Evolutionary conservation across 23 red algal genomes (phyloP).

Genomic region (Gracilaria gracilis): DNA sequence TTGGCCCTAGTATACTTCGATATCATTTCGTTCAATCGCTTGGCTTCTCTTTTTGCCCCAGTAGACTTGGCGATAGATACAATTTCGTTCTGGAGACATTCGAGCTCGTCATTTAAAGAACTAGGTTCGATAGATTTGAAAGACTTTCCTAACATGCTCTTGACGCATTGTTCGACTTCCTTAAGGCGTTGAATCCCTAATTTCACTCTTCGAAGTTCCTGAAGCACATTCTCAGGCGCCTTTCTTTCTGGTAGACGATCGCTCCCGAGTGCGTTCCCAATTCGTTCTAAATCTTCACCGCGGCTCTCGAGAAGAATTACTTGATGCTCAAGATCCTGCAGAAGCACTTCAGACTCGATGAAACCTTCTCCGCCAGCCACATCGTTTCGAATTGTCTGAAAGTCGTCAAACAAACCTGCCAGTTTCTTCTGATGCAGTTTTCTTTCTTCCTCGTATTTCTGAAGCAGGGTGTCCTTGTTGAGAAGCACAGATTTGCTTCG

Average conservation of each 20-base stretch:
- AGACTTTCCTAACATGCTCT: not conserved
- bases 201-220: conserved; percentile 46
- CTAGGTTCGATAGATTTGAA: conserved; percentile 22
- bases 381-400: conserved; percentile 46
- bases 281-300: conserved; percentile 31
- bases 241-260: conserved; percentile 37
- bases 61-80: conserved; percentile 2
- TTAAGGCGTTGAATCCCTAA: conserved; percentile 32
- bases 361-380: conserved; percentile 26
- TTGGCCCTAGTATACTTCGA: not conserved
- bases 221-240: conserved; percentile 16
- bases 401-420: conserved; percentile 32
- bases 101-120: conserved; percentile 11
- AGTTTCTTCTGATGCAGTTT: conserved; percentile 26
- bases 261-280: conserved; percentile 42
- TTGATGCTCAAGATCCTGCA: conserved; percentile 49
- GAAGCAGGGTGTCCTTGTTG: conserved; percentile 26
- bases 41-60: conserved; percentile 43
- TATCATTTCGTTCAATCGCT: conserved; percentile 5
- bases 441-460: conserved; percentile 47
- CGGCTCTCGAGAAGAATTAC: conserved; percentile 7
- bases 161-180: conserved; percentile 5
- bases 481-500: conserved; percentile 34
- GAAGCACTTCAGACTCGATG: conserved; percentile 16
- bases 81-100: conserved; percentile 8